Conservation (phyloP, 2,329 filamentous ascomycete genomes). For the Cladosporium sp. region DNA sequence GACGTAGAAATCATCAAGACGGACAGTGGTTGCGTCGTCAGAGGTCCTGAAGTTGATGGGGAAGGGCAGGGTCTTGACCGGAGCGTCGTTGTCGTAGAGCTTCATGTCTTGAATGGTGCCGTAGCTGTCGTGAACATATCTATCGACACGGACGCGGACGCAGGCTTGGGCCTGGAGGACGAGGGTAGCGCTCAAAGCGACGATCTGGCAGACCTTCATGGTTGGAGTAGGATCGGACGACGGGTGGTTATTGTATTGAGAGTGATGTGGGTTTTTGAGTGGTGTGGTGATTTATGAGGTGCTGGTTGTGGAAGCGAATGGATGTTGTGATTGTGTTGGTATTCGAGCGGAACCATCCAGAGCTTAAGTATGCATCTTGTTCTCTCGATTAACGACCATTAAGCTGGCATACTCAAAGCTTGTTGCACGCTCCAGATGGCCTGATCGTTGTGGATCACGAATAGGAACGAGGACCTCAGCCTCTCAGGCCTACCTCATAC, state of each 20-base stretch:
- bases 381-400: too few species aligned
- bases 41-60: background rate
- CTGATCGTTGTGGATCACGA: too few species aligned
- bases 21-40: background rate
- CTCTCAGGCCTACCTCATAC: too few species aligned
- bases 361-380: too few species aligned
- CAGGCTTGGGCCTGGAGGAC: slow-evolving; percentile 1
- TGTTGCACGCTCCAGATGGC: too few species aligned
- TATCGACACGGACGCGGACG: slow-evolving; percentile 5
- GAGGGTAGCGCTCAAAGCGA: background rate
- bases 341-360: too few species aligned
- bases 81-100: background rate
- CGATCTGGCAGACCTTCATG: background rate
- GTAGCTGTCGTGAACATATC: background rate
- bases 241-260: background rate
- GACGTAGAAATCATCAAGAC: background rate
- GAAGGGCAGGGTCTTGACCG: background rate
- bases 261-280: too few species aligned
- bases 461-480: too few species aligned
- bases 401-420: too few species aligned
- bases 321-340: too few species aligned
- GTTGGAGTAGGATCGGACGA: background rate
- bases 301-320: too few species aligned
- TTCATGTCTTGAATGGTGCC: background rate
- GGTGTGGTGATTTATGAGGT: too few species aligned